Evolutionary conservation across 2,329 filamentous ascomycete species (phyloP), one percentile per base, ranked within the genome.

Genomic region (Byssochlamys sp.): DNA sequence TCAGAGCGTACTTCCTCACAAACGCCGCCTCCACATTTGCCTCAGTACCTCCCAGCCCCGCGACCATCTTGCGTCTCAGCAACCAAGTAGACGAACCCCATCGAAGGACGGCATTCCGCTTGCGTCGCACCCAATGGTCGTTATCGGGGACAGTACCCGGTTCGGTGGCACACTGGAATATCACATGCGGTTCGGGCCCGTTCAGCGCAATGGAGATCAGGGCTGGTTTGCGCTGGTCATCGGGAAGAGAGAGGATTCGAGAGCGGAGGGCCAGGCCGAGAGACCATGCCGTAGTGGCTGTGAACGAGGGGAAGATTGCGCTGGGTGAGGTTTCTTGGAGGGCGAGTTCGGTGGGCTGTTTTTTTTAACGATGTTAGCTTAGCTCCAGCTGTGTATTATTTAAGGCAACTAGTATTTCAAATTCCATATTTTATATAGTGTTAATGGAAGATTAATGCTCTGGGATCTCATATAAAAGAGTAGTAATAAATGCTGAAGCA

Each of bases 31-130:
- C 86, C 61, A 90, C 80, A 10, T 83, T 82, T 1, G 66, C 69
- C 1, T 59, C 58, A 1, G 25, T 3, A 31, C 14, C 5, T 12
- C 56, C 58, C 25, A 58, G 56, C 4, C 33, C 57, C 9, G 59
- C 58, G 5, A 66, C 19, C 62, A 84, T 84, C 75, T 89, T 89
- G 70, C 84, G 82, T 60, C 82, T 79, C 82, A 90, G 82, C 58
- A 83, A 81, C 86, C 87, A 91, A 3, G 85, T 87, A 61, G 81
- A 86, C 59, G 78, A 74, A 0, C 88, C 88, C 74, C 84, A 92
- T 9, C 89, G 77, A 55, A 90, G 74, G 5, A 90, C 89, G 0
- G 86, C 87, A 58, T 83, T 84, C 12, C 85, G 77, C 78, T 94
- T 92, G 33, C 89, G 78, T 39, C 78, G 73, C 25, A 89, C 85